These are phyloP conservation scores for Wickerhamiella azyma DNA, from an alignment of 805 yeast species.

Conservation along the genomic window DNA sequence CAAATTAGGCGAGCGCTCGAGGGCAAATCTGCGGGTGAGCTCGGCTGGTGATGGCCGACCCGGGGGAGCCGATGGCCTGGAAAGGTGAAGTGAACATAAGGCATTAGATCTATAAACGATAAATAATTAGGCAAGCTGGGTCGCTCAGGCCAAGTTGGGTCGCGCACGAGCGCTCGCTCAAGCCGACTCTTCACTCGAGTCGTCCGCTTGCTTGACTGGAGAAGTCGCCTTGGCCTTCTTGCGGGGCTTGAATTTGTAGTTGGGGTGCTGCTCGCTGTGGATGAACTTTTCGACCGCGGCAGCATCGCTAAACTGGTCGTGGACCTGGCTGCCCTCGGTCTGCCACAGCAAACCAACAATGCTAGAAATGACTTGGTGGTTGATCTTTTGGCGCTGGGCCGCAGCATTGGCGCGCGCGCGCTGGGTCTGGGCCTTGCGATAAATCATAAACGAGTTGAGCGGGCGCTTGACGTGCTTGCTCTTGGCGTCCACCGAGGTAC, in stretches of 20 bases:
- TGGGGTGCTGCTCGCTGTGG: slow-evolving; percentile 32
- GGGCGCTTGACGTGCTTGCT: slow-evolving; percentile 31
- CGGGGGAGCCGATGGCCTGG: too few species aligned
- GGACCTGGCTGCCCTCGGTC: slow-evolving; percentile 29
- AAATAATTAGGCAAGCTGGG: too few species aligned
- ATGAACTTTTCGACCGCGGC: slow-evolving; percentile 31
- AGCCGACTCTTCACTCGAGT: background rate
- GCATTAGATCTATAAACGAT: background rate
- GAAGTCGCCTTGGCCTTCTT: slow-evolving; percentile 17
- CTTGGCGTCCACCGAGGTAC: slow-evolving; percentile 8
- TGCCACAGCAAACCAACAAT: slow-evolving; percentile 35
- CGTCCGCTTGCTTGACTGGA: background rate
- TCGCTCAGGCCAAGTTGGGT: too few species aligned
- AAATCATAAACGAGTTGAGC: slow-evolving; percentile 35
- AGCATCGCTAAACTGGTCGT: slow-evolving; percentile 28
- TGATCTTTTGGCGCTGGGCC: slow-evolving; percentile 24
- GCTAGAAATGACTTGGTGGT: slow-evolving; percentile 32
- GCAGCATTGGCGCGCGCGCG: slow-evolving; percentile 26
- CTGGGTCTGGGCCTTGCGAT: slow-evolving; percentile 32
- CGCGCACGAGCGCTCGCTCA: too few species aligned
- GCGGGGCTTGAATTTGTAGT: slow-evolving; percentile 34
- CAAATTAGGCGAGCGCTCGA: too few species aligned
- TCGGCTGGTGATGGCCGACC: too few species aligned
- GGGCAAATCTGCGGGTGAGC: too few species aligned
- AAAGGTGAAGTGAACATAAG: too few species aligned